Evolutionary conservation across 371 early-diverging fungal species (phyloP), one percentile per base, ranked within the genome.

Genomic region (Smittium culicis): DNA sequence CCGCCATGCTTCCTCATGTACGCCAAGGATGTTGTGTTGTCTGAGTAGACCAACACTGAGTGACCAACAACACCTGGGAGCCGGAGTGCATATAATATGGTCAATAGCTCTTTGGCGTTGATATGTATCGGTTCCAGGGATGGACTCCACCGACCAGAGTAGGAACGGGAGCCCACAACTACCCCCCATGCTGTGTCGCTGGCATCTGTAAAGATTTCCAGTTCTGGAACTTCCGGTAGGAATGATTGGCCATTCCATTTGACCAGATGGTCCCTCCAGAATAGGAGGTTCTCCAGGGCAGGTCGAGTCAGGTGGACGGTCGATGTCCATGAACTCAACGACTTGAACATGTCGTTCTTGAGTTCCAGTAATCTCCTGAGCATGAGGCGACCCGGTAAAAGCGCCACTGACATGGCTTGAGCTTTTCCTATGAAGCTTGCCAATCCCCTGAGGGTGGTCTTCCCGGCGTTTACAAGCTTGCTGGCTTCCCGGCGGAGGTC

Each of bases 401-500:
- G 31, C 24, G 66, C 70, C 32, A 58, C 35, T 2, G 58, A 32
- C 0, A 70, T n/a, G 25, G 70, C 59, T 29, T 34, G 54, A 30
- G 68, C n/a, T 24, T 45, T 14, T 34, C 70, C 70, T 1, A 67
- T 70, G 3, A 70, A 25, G 16, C 62, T 28, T 32, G 70, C 70
- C 29, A 70, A 67, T 24, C 56, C 31, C 14, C 62, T 24, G n/a
- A 29, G 14, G 16, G 61, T 54, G 3, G 25, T 30, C 16, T 20
- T 29, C 27, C 60, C 60, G 16, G 27, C 31, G 5, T n/a, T 5
- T 16, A 59, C n/a, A 16, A 64, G 5, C n/a, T 59, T 64, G 5
- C 11, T 33, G 35, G 64, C 64, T 34, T 54, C 54, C 54, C 64
- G 5, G 11, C 60, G 11, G 27, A 64, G 35, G 62, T 28, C 29